phyloP scores from a whole-genome alignment of 352 stramenopile species.

The Phytophthora cajani region DNA sequence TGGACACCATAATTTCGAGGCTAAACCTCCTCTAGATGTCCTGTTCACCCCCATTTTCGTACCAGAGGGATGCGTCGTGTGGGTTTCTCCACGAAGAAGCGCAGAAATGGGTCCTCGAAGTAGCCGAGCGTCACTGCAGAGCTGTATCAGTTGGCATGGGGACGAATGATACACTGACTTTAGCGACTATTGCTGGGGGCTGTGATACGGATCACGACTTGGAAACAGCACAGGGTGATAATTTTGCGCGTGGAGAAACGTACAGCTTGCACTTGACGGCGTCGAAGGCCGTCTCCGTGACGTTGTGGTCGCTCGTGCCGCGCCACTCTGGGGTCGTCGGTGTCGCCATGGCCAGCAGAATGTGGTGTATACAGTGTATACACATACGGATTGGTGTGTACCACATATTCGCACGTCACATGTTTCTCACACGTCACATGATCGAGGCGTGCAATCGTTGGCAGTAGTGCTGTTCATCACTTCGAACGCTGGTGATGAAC shows the following conservation, averaged over 20 bases:
- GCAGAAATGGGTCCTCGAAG: conserved; percentile 69
- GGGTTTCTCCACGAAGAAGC: conserved; percentile 63
- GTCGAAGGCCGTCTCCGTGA: conserved; percentile 80
- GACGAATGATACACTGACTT: conserved; percentile 29
- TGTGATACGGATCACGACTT: neutral
- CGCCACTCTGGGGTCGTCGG: conserved; percentile 23
- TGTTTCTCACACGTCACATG: neutral
- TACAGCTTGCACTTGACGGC: conserved; percentile 83
- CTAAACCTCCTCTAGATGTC: neutral
- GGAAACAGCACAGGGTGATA: neutral
- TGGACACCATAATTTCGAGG: neutral
- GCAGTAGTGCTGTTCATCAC: conserved; percentile 7
- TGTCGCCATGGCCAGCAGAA: conserved; percentile 25
- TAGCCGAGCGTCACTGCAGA: conserved; percentile 68
- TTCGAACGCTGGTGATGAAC: conserved; percentile 5
- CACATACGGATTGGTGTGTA: neutral
- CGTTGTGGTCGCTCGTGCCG: conserved; percentile 77
- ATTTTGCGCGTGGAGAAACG: neutral
- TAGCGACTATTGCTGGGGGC: conserved; percentile 13
- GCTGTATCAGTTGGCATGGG: conserved; percentile 22
- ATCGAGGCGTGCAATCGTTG: neutral
- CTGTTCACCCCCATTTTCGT: neutral
- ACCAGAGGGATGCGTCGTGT: conserved; percentile 75
- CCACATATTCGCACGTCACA: neutral
- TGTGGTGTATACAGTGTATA: neutral